Conservation (phyloP, 768 basidiomycete species). For the Rhizopogon salebrosus region DNA sequence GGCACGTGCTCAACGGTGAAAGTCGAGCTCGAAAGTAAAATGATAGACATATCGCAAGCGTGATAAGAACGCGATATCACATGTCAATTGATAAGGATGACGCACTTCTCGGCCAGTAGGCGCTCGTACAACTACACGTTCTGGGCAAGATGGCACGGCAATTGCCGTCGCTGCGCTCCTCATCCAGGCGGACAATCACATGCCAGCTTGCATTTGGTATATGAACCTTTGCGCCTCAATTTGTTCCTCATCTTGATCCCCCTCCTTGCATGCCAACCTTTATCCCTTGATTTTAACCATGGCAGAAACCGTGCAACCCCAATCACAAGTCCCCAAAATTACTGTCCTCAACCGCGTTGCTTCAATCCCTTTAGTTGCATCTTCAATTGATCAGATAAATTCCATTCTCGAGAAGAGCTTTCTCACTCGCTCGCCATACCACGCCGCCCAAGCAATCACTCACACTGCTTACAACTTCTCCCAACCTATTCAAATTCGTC, state of each 20-base stretch:
- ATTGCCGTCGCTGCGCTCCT: no score
- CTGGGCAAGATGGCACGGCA: no score
- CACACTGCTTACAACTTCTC: slow-evolving; percentile 54
- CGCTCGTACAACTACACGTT: no score
- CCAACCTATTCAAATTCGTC: slow-evolving; percentile 57
- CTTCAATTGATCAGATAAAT: slow-evolving; percentile 56
- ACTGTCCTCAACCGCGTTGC: slow-evolving; percentile 59
- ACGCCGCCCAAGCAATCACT: slow-evolving; percentile 58
- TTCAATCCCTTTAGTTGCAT: slow-evolving; percentile 71
- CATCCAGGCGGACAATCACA: not conserved
- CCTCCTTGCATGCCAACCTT: not conserved
- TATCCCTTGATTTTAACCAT: slow-evolving; percentile 16
- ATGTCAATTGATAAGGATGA: no score
- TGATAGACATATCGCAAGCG: no score
- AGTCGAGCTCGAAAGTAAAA: no score
- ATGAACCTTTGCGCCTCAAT: slow-evolving; percentile 4
- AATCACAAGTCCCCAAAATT: slow-evolving; percentile 41
- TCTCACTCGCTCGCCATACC: slow-evolving; percentile 61
- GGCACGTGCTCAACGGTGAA: no score
- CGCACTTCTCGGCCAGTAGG: no score
- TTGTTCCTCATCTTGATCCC: not conserved
- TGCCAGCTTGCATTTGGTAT: not conserved
- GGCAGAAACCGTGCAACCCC: slow-evolving; percentile 30
- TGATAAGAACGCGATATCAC: no score
- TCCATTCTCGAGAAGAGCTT: slow-evolving; percentile 51